phyloP scores from a whole-genome alignment of 495 filamentous ascomycete genomes.

The Hypoxylon lienhwacheense region DNA sequence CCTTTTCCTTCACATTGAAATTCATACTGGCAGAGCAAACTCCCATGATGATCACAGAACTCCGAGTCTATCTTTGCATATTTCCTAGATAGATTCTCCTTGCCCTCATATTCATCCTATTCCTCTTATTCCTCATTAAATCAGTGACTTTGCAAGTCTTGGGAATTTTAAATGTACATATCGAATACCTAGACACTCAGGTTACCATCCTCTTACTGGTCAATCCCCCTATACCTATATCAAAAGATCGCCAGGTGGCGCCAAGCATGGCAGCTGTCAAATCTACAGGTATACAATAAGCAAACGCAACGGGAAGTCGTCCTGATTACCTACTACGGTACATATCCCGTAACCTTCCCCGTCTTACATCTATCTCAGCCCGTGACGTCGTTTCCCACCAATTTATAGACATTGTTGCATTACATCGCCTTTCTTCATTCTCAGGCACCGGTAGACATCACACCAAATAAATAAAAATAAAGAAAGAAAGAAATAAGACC shows the following conservation, averaged over 20 bases:
- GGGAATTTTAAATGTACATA: not conserved
- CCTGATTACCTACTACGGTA: no score
- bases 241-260: slow-evolving; percentile 2
- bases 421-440: not conserved
- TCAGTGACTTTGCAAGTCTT: no score
- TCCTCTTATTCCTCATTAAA: no score
- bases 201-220: not conserved
- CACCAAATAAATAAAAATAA: no score
- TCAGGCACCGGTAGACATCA: not conserved
- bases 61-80: no score
- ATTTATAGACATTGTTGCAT: not conserved
- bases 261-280: slow-evolving; percentile 2
- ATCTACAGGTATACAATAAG: not conserved
- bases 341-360: not conserved
- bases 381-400: not conserved
- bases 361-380: not conserved
- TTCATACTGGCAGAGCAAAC: no score
- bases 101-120: no score
- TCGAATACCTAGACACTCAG: not conserved
- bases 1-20: no score
- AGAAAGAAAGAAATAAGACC: no score
- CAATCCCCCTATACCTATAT: not conserved
- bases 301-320: not conserved
- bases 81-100: no score
- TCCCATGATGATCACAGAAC: no score